A percentile compares a stretch with the other conserved stretches of the same genome.
phyloP scores from a whole-genome alignment of 1,284 basidiomycete genomes.

The Exobasidium rhododendri region DNA sequence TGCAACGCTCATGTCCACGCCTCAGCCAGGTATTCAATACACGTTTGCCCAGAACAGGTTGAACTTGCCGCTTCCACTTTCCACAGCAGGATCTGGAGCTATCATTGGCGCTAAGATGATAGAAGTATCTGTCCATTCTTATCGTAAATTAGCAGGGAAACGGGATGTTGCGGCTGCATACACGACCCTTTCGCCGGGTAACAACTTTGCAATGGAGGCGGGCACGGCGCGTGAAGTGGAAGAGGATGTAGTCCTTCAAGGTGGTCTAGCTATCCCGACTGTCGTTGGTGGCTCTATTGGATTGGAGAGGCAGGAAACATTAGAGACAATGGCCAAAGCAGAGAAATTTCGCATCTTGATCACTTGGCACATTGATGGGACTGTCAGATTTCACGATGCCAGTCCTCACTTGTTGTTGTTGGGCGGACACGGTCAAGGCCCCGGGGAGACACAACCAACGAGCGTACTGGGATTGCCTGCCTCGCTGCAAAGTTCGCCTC shows the following conservation, averaged over 20 bases:
- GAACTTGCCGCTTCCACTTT: conserved; percentile 40
- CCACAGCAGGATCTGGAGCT: conserved; percentile 36
- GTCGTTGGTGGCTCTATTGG: conserved; percentile 1
- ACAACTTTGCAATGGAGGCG: neutral
- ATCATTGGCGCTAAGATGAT: conserved; percentile 37
- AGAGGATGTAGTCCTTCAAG: conserved; percentile 24
- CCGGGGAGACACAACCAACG: conserved; percentile 15
- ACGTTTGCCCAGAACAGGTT: conserved; percentile 22
- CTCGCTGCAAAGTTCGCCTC: conserved; percentile 13
- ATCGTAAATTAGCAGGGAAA: conserved; percentile 36
- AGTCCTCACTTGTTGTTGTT: conserved; percentile 46
- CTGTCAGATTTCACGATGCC: conserved; percentile 44
- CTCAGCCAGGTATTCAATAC: neutral
- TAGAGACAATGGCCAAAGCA: conserved; percentile 10
- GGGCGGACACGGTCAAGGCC: conserved; percentile 18
- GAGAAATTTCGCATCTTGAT: conserved; percentile 27
- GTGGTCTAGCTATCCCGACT: conserved; percentile 32
- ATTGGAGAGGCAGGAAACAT: conserved; percentile 13
- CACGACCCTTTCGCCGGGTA: conserved; percentile 12
- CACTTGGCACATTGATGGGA: conserved; percentile 52
- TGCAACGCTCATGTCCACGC: conserved; percentile 4
- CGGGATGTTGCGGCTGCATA: conserved; percentile 16
- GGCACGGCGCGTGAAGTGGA: neutral
- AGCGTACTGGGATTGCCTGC: conserved; percentile 13
- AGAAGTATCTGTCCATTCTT: conserved; percentile 29